Conservation (phyloP, 1,139 yeast genomes). For the Sugiyamaella pinicola region DNA sequence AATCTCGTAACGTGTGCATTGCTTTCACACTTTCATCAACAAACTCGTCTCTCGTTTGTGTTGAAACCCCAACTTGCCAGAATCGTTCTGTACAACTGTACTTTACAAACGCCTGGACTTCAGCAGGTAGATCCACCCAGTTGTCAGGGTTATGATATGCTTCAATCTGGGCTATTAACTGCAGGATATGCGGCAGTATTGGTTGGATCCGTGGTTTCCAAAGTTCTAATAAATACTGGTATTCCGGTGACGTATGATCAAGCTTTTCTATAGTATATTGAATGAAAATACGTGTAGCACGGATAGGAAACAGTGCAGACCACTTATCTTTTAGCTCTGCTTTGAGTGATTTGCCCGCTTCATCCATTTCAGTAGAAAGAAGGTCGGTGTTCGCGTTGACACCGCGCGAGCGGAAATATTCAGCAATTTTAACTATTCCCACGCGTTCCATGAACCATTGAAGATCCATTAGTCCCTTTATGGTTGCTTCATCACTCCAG, state of each 20-base stretch:
- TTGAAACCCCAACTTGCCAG: slow-evolving; percentile 98
- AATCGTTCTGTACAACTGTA: slow-evolving; percentile 90
- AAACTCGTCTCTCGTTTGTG: slow-evolving; percentile 91
- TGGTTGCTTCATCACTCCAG: slow-evolving; percentile 92
- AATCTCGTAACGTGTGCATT: slow-evolving; percentile 87
- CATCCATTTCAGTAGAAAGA: slow-evolving; percentile 82
- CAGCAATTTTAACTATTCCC: slow-evolving; percentile 91
- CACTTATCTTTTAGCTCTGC: slow-evolving; percentile 83
- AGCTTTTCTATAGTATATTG: slow-evolving; percentile 94
- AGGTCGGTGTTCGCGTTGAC: slow-evolving; percentile 77
- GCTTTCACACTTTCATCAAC: slow-evolving; percentile 94
- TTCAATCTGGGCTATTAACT: slow-evolving; percentile 84
- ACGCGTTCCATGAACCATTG: slow-evolving; percentile 98
- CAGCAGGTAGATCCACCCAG: slow-evolving; percentile 84
- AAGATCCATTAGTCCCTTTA: slow-evolving; percentile 81
- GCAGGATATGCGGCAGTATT: slow-evolving; percentile 85
- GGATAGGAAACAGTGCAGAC: slow-evolving; percentile 91
- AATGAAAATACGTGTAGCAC: slow-evolving; percentile 92
- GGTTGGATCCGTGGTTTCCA: slow-evolving; percentile 97
- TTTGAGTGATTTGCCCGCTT: slow-evolving; percentile 76
- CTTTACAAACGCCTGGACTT: slow-evolving; percentile 86
- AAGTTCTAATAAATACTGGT: slow-evolving; percentile 64
- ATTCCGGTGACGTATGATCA: slow-evolving; percentile 75
- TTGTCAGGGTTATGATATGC: slow-evolving; percentile 92
- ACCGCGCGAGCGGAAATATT: slow-evolving; percentile 80